phyloP scores from a whole-genome alignment of 2,329 filamentous ascomycete species.

The Paecilomyces fulvus region DNA sequence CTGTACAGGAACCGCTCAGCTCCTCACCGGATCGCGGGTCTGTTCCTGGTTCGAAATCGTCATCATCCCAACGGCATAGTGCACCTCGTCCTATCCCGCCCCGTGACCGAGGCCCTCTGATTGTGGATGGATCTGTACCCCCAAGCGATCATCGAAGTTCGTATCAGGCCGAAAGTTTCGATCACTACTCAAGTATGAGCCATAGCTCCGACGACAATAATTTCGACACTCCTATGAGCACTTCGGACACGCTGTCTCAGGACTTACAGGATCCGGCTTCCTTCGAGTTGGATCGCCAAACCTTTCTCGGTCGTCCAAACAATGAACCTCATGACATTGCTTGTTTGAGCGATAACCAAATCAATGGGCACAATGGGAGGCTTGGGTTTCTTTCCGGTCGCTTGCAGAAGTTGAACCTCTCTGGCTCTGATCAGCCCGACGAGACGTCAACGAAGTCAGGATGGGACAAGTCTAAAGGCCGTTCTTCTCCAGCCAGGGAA shows the following conservation, averaged over 20 bases:
- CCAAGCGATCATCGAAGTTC: conserved; percentile 27
- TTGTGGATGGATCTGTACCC: conserved; percentile 40
- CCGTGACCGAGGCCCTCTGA: conserved; percentile 33
- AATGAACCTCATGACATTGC: conserved; percentile 15
- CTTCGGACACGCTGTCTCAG: conserved; percentile 30
- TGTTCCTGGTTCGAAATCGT: conserved; percentile 11
- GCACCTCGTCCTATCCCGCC: conserved; percentile 19
- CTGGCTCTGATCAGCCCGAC: conserved; percentile 22
- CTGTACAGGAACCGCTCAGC: conserved; percentile 17
- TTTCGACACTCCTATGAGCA: conserved; percentile 28
- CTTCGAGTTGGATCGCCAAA: conserved; percentile 26
- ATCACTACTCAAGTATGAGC: conserved; percentile 27
- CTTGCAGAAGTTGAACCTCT: conserved; percentile 29
- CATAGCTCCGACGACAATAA: conserved; percentile 33
- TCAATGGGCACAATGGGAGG: conserved; percentile 22
- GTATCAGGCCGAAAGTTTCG: conserved; percentile 25
- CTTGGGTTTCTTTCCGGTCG: conserved; percentile 28
- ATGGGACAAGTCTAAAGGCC: conserved; percentile 16
- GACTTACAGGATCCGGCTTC: conserved; percentile 29
- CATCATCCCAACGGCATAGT: conserved; percentile 14
- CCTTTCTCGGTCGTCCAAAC: conserved; percentile 17
- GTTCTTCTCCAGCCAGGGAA: conserved; percentile 2
- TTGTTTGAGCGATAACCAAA: conserved; percentile 6
- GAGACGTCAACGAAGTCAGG: conserved; percentile 17
- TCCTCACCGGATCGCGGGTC: conserved; percentile 16